Percentiles rank a stretch among this genome's conserved stretches.
phyloP scores from a whole-genome alignment of 306 rosid genomes.

The Cucurbita ficifolia region DNA sequence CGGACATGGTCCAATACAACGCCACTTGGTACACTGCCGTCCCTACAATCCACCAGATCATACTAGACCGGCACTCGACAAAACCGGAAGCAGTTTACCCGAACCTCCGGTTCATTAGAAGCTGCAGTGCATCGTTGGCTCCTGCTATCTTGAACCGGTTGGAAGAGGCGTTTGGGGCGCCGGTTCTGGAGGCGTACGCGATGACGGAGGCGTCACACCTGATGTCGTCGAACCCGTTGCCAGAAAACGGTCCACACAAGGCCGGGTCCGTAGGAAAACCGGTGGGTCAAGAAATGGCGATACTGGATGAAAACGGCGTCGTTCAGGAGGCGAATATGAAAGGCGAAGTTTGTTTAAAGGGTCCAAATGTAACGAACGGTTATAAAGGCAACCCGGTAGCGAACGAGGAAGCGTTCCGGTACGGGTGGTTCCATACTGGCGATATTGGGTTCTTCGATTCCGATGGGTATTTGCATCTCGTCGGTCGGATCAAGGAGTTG shows the following conservation, averaged over 20 bases:
- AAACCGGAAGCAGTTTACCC: conserved; percentile 41
- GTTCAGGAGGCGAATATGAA: conserved; percentile 1
- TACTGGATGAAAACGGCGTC: conserved; percentile 31
- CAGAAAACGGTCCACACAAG: conserved; percentile 44
- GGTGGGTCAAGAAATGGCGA: conserved; percentile 49
- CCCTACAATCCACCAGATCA: conserved; percentile 58
- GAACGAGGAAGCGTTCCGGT: conserved; percentile 29
- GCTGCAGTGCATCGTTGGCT: conserved; percentile 62
- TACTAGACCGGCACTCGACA: conserved; percentile 37
- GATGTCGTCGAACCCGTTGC: conserved; percentile 50
- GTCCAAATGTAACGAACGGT: conserved; percentile 44
- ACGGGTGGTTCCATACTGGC: conserved; percentile 57
- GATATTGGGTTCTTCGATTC: conserved; percentile 50
- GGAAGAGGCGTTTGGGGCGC: conserved; percentile 44
- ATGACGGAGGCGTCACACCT: conserved; percentile 63
- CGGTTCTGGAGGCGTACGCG: conserved; percentile 65
- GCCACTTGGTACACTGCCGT: conserved; percentile 70
- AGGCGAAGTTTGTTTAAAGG: conserved; percentile 53
- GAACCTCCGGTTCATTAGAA: conserved; percentile 47
- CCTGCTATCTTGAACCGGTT: conserved; percentile 32
- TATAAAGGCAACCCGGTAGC: conserved; percentile 40
- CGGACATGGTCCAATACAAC: conserved; percentile 30
- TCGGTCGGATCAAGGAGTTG: conserved; percentile 71
- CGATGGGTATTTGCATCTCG: conserved; percentile 64
- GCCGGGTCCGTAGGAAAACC: conserved; percentile 60